These are phyloP conservation scores for Trichoderma asperellum DNA, from an alignment of 2,329 filamentous ascomycete genomes.

Conservation along the genomic window DNA sequence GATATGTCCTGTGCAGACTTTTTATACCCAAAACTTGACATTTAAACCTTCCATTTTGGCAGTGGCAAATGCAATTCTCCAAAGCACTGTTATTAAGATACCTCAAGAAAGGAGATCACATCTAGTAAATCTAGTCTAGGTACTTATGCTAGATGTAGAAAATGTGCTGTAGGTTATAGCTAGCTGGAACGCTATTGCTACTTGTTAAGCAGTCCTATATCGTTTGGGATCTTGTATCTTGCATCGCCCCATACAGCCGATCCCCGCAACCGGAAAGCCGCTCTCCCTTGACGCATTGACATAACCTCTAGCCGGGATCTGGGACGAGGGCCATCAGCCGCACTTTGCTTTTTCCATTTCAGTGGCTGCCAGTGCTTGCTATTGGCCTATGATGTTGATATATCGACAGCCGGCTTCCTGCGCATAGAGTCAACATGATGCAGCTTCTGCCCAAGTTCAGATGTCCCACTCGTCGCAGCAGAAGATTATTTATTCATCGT, in stretches of 20 bases:
- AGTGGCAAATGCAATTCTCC: no score
- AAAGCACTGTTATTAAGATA: no score
- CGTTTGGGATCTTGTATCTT: neutral
- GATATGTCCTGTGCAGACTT: no score
- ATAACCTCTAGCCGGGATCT: neutral
- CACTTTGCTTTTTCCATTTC: neutral
- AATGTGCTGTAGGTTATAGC: no score
- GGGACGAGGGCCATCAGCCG: neutral
- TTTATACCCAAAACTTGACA: no score
- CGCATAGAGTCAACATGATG: neutral
- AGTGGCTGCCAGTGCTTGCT: neutral
- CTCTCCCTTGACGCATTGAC: constrained; percentile 14
- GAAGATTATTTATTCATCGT: neutral
- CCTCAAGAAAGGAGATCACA: no score
- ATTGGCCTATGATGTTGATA: neutral
- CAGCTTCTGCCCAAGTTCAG: neutral
- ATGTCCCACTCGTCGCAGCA: neutral
- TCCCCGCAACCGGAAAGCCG: constrained; percentile 10
- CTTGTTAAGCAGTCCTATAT: no score
- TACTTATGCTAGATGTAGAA: no score
- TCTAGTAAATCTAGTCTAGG: no score
- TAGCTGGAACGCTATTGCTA: no score
- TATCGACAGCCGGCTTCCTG: neutral
- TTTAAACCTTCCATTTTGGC: no score
- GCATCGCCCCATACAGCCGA: constrained; percentile 10